Conservation (phyloP, 2,329 filamentous ascomycete species). For the Xylariomycetidae sp. region DNA sequence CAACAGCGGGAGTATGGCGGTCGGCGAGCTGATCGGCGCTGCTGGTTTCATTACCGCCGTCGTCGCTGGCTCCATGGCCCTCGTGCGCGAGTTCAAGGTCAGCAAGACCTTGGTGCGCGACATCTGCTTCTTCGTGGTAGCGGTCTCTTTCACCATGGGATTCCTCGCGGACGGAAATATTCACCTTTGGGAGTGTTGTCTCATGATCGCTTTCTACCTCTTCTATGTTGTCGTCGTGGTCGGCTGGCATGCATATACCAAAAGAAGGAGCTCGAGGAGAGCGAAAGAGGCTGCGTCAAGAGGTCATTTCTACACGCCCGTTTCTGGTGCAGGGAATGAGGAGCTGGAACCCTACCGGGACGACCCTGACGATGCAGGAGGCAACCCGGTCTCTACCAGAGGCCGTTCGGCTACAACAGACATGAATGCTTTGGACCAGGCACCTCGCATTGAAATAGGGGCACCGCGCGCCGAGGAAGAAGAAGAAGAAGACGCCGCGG, state of each 20-base stretch:
- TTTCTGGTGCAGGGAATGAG: slow-evolving; percentile 41
- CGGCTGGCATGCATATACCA: slow-evolving; percentile 82
- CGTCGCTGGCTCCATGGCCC: slow-evolving; percentile 92
- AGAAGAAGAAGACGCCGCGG: slow-evolving; percentile 49
- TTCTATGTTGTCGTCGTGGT: slow-evolving; percentile 89
- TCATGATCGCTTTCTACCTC: slow-evolving; percentile 86
- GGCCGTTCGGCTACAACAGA: slow-evolving; percentile 26
- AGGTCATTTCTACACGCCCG: slow-evolving; percentile 62
- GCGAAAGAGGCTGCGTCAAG: slow-evolving; percentile 66
- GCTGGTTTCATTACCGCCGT: slow-evolving; percentile 95
- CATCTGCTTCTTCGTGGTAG: slow-evolving; percentile 84
- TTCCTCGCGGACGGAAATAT: slow-evolving; percentile 82
- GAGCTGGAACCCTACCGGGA: slow-evolving; percentile 60
- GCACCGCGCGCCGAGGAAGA: slow-evolving; percentile 36
- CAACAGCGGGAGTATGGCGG: slow-evolving; percentile 91
- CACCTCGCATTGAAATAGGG: slow-evolving; percentile 42
- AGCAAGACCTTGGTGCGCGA: slow-evolving; percentile 88
- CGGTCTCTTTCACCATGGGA: slow-evolving; percentile 78
- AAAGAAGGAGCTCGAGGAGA: slow-evolving; percentile 51
- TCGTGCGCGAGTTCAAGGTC: slow-evolving; percentile 92
- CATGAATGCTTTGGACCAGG: slow-evolving; percentile 38
- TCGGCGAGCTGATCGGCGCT: slow-evolving; percentile 91
- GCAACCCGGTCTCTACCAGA: slow-evolving; percentile 31
- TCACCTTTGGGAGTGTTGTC: slow-evolving; percentile 79
- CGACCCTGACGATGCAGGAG: slow-evolving; percentile 52